Evolutionary conservation across 495 filamentous ascomycete species (phyloP), one percentile per base, ranked within the genome.

Genomic region (Amorphotheca resinae): DNA sequence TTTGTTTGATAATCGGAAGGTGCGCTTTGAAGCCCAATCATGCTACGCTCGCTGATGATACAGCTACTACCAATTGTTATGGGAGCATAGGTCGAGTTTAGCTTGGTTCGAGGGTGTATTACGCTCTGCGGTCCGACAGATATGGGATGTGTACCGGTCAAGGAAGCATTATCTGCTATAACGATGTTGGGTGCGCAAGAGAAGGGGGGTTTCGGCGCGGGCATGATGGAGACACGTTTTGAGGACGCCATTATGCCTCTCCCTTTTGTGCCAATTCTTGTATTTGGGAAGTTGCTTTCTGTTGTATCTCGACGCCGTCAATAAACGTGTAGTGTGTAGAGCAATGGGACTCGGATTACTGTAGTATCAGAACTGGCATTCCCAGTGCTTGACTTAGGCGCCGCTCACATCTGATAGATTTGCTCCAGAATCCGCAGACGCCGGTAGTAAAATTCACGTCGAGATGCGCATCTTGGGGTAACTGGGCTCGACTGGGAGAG

Each of bases 41-140:
- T 61, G 20, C 68, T 65, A 37, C 82, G 79, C 63, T 95, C 87
- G 48, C 76, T 72, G 35, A 95, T 71, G 25, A 91, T 79, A 58
- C 81, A 84, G 28, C 74, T 67, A 9, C 77, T 73, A 0, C 82
- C 84, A 35, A 95, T 73, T 7, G 66, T 73, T 23, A 95, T 72
- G 16, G 80, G 74, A 0, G 82, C 87, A 34, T 72, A 64, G 30
- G 69, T 65, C 1, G 82, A 76, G 52, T 80, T 76, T 51, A 95
- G 65, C 38, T 72, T 70, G 0, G 76, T 72, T 44, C 85, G 81
- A 1, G 87, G 87, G 62, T 95, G 87, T 43, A 95, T 65, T n/a
- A 94, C 73, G 12, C 74, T 77, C 55, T 82, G 74, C 25, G 73
- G 63, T 45, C 74, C 75, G 51, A 93, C 74, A 32, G 68, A 74